Percentiles rank a stretch among this genome's conserved stretches.
These are phyloP conservation scores for Ophiostoma perfectum DNA, from an alignment of 2,329 filamentous ascomycete species.

Conservation along the genomic window DNA sequence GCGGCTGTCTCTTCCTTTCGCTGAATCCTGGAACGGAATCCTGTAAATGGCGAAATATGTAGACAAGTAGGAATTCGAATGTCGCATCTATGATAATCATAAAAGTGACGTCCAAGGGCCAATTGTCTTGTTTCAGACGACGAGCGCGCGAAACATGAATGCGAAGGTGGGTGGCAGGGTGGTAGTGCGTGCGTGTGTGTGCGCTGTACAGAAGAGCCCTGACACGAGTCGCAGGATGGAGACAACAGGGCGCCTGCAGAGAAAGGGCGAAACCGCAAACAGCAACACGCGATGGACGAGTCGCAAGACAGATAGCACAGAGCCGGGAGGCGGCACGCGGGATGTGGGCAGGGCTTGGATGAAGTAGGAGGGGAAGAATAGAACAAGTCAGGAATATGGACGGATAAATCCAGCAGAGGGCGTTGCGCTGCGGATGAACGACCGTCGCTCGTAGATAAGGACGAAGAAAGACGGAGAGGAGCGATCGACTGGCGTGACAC, in stretches of 20 bases:
- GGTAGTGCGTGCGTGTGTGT: not conserved
- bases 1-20: not conserved
- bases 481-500: not conserved
- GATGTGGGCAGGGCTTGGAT: not conserved
- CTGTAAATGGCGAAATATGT: not conserved
- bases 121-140: constrained; percentile 4
- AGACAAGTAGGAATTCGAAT: not conserved
- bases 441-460: not conserved
- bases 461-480: not conserved
- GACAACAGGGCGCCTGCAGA: not conserved
- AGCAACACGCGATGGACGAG: not conserved
- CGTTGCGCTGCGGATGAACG: not conserved
- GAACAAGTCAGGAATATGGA: not conserved
- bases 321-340: not conserved
- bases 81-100: not conserved
- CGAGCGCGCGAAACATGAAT: not conserved
- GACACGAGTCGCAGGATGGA: not conserved
- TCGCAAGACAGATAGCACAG: not conserved
- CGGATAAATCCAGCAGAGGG: not conserved
- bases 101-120: not conserved
- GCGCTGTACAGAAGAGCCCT: not conserved
- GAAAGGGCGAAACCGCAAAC: not conserved
- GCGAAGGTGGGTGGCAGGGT: not conserved
- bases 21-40: not conserved
- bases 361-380: not conserved